These are phyloP conservation scores for Rhizoclosmatium globosum DNA, from an alignment of 192 early-diverging fungal species.

Conservation along the genomic window DNA sequence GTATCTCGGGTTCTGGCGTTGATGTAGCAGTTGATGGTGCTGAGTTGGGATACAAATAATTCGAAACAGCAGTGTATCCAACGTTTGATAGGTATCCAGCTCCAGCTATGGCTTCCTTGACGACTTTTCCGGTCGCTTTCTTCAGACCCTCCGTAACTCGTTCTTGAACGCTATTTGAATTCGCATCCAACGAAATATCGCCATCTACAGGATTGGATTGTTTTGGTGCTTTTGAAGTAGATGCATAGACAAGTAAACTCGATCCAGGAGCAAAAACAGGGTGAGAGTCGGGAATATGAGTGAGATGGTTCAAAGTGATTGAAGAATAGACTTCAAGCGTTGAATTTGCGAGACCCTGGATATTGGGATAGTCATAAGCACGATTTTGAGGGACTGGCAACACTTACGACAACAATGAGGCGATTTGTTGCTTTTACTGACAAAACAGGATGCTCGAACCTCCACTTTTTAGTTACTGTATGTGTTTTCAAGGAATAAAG, in stretches of 20 bases:
- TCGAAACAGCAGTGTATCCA: constrained; percentile 73
- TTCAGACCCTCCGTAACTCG: constrained; percentile 37
- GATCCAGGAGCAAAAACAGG: constrained; percentile 72
- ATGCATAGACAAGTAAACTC: constrained; percentile 75
- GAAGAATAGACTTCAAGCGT: constrained; percentile 61
- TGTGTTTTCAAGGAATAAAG: constrained; percentile 70
- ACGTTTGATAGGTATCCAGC: constrained; percentile 75
- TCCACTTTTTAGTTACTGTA: constrained; percentile 56
- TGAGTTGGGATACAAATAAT: constrained; percentile 55
- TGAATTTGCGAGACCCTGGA: constrained; percentile 24
- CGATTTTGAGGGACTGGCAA: neutral
- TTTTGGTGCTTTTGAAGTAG: constrained; percentile 49
- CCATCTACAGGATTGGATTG: neutral
- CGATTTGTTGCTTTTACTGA: constrained; percentile 66
- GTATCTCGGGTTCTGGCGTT: neutral
- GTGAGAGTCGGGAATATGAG: constrained; percentile 60
- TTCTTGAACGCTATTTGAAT: neutral
- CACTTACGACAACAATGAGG: constrained; percentile 68
- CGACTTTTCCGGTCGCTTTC: constrained; percentile 75
- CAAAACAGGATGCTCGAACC: constrained; percentile 52
- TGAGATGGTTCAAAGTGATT: constrained; percentile 49
- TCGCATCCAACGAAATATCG: neutral
- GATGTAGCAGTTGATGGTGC: neutral
- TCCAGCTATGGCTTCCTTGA: constrained; percentile 81
- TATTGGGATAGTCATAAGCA: neutral